These are phyloP conservation scores for Talaromyces trachyspermus DNA, from an alignment of 495 filamentous ascomycete species.

Conservation along the genomic window DNA sequence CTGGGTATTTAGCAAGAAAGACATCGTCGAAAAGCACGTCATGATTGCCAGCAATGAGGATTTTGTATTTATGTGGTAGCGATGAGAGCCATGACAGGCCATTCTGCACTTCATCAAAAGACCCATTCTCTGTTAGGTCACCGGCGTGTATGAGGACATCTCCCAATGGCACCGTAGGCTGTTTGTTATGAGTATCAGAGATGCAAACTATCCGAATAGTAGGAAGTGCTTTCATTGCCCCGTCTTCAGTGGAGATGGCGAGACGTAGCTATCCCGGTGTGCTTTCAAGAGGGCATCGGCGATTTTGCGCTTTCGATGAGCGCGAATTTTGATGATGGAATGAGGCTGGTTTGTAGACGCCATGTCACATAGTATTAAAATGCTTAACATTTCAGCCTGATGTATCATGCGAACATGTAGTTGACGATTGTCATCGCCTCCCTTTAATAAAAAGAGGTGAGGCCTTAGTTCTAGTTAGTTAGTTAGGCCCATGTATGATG, in stretches of 20 bases:
- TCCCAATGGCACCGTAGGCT: constrained; percentile 10
- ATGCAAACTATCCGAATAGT: constrained; percentile 47
- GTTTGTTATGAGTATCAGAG: constrained; percentile 14
- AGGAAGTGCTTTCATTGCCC: neutral
- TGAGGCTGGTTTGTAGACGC: neutral
- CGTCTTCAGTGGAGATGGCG: neutral
- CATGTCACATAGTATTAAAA: neutral
- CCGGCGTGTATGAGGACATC: constrained; percentile 16
- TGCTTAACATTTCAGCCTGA: no score
- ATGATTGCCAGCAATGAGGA: constrained; percentile 63
- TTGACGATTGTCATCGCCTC: no score
- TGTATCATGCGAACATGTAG: no score
- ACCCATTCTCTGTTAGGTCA: constrained; percentile 48
- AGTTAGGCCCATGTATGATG: no score
- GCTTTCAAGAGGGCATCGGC: neutral
- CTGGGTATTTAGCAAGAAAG: neutral
- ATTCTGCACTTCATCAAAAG: constrained; percentile 45
- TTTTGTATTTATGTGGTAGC: constrained; percentile 53
- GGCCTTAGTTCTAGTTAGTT: no score
- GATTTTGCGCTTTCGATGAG: neutral
- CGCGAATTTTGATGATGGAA: neutral
- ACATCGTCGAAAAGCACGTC: constrained; percentile 53
- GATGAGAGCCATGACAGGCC: constrained; percentile 56
- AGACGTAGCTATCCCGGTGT: neutral
- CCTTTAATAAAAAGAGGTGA: no score